Evolutionary conservation across 768 basidiomycete genomes (phyloP), one percentile per base, ranked within the genome.

Genomic region (Porpolomopsis calyptriformis): DNA sequence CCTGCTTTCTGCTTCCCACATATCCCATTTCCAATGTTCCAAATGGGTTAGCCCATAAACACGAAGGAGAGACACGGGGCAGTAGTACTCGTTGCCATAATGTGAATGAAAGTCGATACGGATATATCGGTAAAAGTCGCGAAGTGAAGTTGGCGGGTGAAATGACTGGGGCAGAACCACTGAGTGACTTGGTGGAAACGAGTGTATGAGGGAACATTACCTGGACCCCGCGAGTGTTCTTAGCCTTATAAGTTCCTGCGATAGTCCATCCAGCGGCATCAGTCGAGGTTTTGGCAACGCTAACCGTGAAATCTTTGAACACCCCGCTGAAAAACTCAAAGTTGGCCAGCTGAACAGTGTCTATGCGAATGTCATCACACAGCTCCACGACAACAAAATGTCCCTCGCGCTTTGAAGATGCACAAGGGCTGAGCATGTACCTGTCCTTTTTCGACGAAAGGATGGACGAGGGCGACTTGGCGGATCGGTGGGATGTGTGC

Each of bases 261-360:
- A 66, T 68, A 11, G 72, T 75, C 85, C 88, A 91, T 19, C 69
- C 77, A 11, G 78, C 72, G 22, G 69, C 61, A 33, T 72, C 71
- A 16, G 70, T 73, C 6, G 75, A 73, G 52, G 82, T 87, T 53
- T 93, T 96, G 1, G 90, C 80, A 9, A 76, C 90, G 60, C 84
- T 86, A 39, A 98, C 81, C 4, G 74, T 74, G 51, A 98, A 85
- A 46, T 94, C 89, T 63, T 86, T 85, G 69, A 98, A 93, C 11
- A 96, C 86, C 1, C 93, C 92, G 52, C 85, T 89, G 65, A 97
- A 99, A 68, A 97, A 98, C 67, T 99, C 94, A 59, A 88, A 96
- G 58, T 97, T 94, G 48, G 92, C 93, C 14, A 99, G 68, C 60
- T 97, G 92, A 37, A 98, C 82, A 0, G 91, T 94, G 60, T 98